Base-by-base conservation (phyloP, 306 rosid genomes). In the Carpinus fangiana region DNA sequence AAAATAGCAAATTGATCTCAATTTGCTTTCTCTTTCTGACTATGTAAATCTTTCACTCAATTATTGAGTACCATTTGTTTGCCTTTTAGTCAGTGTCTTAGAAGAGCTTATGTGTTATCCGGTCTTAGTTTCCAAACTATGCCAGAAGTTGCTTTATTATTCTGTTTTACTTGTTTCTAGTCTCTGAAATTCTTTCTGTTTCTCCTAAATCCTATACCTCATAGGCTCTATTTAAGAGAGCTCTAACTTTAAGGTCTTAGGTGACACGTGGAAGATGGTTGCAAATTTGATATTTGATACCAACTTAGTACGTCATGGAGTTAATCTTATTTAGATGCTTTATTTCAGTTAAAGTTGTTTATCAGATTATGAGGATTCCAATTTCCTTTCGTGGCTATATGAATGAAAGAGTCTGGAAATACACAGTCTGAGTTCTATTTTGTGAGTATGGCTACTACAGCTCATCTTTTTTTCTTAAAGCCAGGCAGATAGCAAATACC, bases 1-100 rank as follows among this genome's bases (percentile, higher is more conserved):
- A 9, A 14, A 23, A 20, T 59, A 20, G n/a, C n/a, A n/a, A n/a
- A n/a, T 72, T 73, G 84, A 28, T 79, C 73, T 41, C 60, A 75
- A 54, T 54, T 78, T 75, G n/a, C 21, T n/a, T n/a, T 41, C 54
- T 59, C 65, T 59, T 59, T 59, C 65, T 59, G 36, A 21, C 5
- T 59, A 59, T 59, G 36, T 59, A 59, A 20, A 28, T 23, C 17
- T 59, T 11, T 23, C 31, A 23, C 36, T 23, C 20, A 59, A 59
- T 59, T 59, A 23, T 10, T 62, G 69, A 62, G 69, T 31, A 2
- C 12, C 31, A 34, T 31, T 62, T 62, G 10, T 14, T 62, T 13
- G 43, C 69, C 7, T 62, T 28, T 62, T 34, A 62, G 2, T 14
- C 4, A 14, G 38, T 62, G 0, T 31, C 45, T 14, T 62, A 11